phyloP scores from a whole-genome alignment of 73 alveolate species.

The Loxodes magnus region DNA sequence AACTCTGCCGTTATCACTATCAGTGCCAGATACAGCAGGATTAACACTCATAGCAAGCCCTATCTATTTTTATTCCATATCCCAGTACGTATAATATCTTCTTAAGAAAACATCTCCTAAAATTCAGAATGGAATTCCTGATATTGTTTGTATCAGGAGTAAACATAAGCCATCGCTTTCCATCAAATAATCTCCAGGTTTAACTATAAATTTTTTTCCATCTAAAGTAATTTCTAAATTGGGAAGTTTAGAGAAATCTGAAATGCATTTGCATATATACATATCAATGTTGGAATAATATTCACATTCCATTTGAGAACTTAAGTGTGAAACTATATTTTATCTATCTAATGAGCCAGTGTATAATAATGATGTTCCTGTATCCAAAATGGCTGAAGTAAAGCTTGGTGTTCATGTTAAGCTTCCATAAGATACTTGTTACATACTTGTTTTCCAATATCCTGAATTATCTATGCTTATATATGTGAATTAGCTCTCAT shows the following conservation, averaged over 20 bases:
- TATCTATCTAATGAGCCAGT: not conserved
- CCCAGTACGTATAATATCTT: not conserved
- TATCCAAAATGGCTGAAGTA: slow-evolving; percentile 1
- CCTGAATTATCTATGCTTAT: not conserved
- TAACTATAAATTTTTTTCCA: not conserved
- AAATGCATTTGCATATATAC: not conserved
- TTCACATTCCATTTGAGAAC: not conserved
- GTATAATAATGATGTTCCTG: not conserved
- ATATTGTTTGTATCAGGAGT: not conserved
- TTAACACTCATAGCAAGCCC: too few species aligned
- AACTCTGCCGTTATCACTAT: too few species aligned
- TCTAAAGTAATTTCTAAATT: not conserved
- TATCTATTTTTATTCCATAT: not conserved
- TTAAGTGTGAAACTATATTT: too few species aligned
- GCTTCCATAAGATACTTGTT: not conserved
- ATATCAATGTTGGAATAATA: not conserved
- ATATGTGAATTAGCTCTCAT: not conserved
- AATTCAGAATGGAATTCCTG: not conserved
- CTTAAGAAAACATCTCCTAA: slow-evolving; percentile 1
- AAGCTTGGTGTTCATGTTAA: not conserved
- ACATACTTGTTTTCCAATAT: not conserved
- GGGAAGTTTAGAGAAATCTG: too few species aligned
- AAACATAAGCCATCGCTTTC: not conserved
- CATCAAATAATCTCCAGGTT: not conserved
- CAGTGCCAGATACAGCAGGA: too few species aligned